Base-by-base conservation (phyloP, 208 protist genomes). In the Wallacemonas sp. region DNA sequence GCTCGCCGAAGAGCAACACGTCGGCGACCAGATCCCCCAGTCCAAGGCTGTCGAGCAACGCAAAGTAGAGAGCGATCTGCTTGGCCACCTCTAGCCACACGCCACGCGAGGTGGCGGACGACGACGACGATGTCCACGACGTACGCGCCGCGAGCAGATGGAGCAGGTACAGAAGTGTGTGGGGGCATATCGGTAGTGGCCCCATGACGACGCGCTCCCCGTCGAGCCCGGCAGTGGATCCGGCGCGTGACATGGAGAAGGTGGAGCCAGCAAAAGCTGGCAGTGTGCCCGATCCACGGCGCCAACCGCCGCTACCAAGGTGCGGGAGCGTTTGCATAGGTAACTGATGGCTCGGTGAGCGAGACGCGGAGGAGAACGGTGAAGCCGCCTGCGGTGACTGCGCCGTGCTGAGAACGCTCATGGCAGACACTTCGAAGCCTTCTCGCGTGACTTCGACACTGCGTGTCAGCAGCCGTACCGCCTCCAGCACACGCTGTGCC, bases 11-110 rank as follows among this genome's bases (percentile, higher is more conserved):
- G 21, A 85, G 67, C 24, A 85, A 63, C 4, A 64, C 70, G 44
- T 79, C 79, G 17, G 63, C 73, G 42, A 85, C 32, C 15, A 74
- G 59, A 24, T 85, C 69, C 17, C 61, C 68, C 17, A 76, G 19
- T 13, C 64, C 70, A 24, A 36, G 54, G 36, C 57, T 54, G 2
- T 71, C 50, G 46, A 85, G 44, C n/a, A 68, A 37, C 24, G 32
- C 24, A 50, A 85, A 85, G 17, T 76, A 53, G 61, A 79, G 71
- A 24, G 70, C 61, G 37, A 78, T 81, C 48, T 79, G 50, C 30
- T 57, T 57, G 13, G 38, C 30, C 24, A 32, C 21, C 50, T 57
- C 50, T 3, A 57, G 29, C 50, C 50, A 57, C 29, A 57, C 30
- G 15, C 13, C 21, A 19, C 50, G 50, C 13, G 50, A 36, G 29